Evolutionary conservation across 768 basidiomycete species (phyloP).

Genomic region (Phylloporus arenicola): DNA sequence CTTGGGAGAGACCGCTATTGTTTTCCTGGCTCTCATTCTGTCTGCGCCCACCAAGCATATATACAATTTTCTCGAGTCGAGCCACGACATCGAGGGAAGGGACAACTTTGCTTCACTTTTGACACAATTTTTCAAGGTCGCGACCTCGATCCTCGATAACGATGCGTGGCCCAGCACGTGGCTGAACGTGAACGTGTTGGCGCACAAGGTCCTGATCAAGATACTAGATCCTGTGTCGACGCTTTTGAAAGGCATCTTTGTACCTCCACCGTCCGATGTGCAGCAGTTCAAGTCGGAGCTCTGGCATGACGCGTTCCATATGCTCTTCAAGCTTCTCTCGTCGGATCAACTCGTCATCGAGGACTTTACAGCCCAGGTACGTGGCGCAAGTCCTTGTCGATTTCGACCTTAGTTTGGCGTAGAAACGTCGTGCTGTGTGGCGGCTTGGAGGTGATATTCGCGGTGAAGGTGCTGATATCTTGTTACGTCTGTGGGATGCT

Average conservation of each 20-base stretch:
- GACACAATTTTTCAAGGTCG: conserved; percentile 75
- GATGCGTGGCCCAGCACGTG: conserved; percentile 87
- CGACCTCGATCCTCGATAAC: conserved; percentile 73
- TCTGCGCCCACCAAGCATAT: conserved; percentile 78
- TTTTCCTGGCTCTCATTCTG: conserved; percentile 74
- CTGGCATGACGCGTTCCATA: conserved; percentile 78
- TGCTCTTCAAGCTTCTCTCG: conserved; percentile 79
- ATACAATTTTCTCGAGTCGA: conserved; percentile 69
- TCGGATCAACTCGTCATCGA: conserved; percentile 92
- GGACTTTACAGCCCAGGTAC: conserved; percentile 88
- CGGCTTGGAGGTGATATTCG: conserved; percentile 93
- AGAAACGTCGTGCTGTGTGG: conserved; percentile 97
- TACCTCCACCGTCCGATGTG: conserved; percentile 61
- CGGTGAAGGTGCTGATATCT: conserved; percentile 80
- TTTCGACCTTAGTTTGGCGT: conserved; percentile 4
- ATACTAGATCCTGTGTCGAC: conserved; percentile 78
- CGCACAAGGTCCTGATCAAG: conserved; percentile 83
- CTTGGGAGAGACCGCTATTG: conserved; percentile 80
- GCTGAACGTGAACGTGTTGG: conserved; percentile 86
- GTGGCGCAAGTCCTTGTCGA: conserved; percentile 9
- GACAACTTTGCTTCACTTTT: conserved; percentile 71
- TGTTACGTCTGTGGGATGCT: conserved; percentile 79
- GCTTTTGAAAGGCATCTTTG: conserved; percentile 74
- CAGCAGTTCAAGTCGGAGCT: conserved; percentile 67
- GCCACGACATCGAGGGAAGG: conserved; percentile 83